Percentiles rank a stretch among this genome's conserved stretches.
These are phyloP conservation scores for Exophiala calicioides DNA, from an alignment of 2,329 filamentous ascomycete species.

Conservation along the genomic window DNA sequence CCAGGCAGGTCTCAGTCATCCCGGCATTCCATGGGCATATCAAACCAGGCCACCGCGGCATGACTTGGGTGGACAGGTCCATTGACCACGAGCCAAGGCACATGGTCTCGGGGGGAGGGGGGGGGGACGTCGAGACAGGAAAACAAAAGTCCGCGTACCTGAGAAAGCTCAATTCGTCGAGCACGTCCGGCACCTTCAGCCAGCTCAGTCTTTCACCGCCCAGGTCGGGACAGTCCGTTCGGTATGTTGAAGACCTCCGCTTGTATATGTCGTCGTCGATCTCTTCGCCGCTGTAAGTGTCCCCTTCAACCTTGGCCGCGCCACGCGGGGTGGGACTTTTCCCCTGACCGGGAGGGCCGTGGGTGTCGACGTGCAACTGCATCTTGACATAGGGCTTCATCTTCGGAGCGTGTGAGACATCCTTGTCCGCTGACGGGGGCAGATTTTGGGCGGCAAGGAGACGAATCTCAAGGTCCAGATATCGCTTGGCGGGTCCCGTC, in stretches of 20 bases:
- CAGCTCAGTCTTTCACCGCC: slow-evolving; percentile 62
- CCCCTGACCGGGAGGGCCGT: slow-evolving; percentile 43
- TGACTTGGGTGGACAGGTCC: not conserved
- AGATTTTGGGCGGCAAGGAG: slow-evolving; percentile 76
- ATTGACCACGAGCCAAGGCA: not conserved
- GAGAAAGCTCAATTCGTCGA: slow-evolving; percentile 71
- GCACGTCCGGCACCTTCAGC: slow-evolving; percentile 55
- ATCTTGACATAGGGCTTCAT: slow-evolving; percentile 77
- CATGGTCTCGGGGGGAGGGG: not conserved
- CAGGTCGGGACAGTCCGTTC: slow-evolving; percentile 66
- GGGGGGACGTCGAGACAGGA: not conserved
- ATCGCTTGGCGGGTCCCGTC: slow-evolving; percentile 51
- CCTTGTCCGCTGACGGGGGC: slow-evolving; percentile 61
- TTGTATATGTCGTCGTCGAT: slow-evolving; percentile 54
- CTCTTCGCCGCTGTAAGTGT: slow-evolving; percentile 50
- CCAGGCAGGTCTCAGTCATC: not conserved
- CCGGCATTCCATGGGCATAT: not conserved
- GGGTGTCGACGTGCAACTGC: slow-evolving; percentile 76
- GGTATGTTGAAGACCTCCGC: slow-evolving; percentile 56
- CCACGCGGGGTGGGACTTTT: slow-evolving; percentile 55
- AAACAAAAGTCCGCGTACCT: slow-evolving; percentile 55
- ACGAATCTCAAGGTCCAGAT: slow-evolving; percentile 68
- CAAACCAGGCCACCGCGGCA: not conserved
- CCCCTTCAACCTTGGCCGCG: slow-evolving; percentile 26
- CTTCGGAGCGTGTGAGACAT: slow-evolving; percentile 37